phyloP scores from a whole-genome alignment of 305 asterid genomes.

The Ruellia speciosa region DNA sequence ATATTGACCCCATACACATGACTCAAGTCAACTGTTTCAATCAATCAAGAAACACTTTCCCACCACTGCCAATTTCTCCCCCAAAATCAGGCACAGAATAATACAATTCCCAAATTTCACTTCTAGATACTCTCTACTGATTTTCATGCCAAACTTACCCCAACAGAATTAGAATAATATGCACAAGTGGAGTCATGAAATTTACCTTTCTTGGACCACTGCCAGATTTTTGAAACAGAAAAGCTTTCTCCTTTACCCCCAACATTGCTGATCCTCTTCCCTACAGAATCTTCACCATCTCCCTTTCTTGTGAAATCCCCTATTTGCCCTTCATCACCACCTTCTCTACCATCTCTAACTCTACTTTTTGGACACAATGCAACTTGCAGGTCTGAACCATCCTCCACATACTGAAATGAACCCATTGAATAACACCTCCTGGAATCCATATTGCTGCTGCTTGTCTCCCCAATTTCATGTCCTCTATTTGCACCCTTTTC shows the following conservation, averaged over 20 bases:
- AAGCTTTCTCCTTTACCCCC: conserved; percentile 9
- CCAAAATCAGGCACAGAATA: too few relatives aligned
- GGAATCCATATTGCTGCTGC: neutral
- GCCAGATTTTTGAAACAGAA: conserved; percentile 9
- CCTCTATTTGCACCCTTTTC: neutral
- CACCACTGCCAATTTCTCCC: too few relatives aligned
- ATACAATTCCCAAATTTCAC: too few relatives aligned
- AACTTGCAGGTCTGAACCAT: conserved; percentile 2
- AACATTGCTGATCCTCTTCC: neutral
- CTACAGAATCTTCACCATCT: neutral
- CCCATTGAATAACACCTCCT: conserved; percentile 13
- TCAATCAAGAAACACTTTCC: too few relatives aligned
- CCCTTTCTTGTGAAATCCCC: neutral
- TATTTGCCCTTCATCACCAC: neutral
- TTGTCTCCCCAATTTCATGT: neutral
- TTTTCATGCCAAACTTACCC: too few relatives aligned
- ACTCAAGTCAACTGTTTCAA: too few relatives aligned
- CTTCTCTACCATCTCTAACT: neutral
- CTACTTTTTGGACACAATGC: neutral
- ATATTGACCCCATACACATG: too few relatives aligned
- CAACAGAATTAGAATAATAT: too few relatives aligned
- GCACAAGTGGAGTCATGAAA: neutral
- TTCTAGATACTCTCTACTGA: too few relatives aligned
- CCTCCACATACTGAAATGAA: conserved; percentile 6
- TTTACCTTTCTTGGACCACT: conserved; percentile 8